Evolutionary conservation across 1,284 basidiomycete species (phyloP).

Genomic region (Boletus sp.): DNA sequence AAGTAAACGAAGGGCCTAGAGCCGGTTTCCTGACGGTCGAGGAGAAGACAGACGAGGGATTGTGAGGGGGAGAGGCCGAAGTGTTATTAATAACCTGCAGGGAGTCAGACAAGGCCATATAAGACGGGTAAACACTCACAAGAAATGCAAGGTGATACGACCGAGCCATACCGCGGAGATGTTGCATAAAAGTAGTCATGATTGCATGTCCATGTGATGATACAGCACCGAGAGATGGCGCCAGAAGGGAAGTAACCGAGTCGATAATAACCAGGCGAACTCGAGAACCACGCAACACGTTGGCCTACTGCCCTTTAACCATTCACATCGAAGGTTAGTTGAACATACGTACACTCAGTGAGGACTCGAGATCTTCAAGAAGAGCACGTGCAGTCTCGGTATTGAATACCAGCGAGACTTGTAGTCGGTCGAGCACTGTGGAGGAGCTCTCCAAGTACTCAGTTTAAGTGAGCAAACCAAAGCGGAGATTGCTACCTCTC

Average conservation of each 20-base stretch:
- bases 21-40: slow-evolving; percentile 57
- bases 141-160: slow-evolving; percentile 45
- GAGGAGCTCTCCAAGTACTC: slow-evolving; percentile 30
- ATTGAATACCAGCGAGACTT: slow-evolving; percentile 56
- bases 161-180: slow-evolving; percentile 52
- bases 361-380: slow-evolving; percentile 42
- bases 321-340: not conserved
- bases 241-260: slow-evolving; percentile 60
- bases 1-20: slow-evolving; percentile 69
- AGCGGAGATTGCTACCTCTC: slow-evolving; percentile 31
- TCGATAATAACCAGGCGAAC: slow-evolving; percentile 61
- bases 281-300: slow-evolving; percentile 3
- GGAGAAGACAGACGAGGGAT: slow-evolving; percentile 39
- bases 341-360: slow-evolving; percentile 29
- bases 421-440: slow-evolving; percentile 38
- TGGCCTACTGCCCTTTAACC: slow-evolving; percentile 14
- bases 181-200: slow-evolving; percentile 69
- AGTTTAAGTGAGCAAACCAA: slow-evolving; percentile 6
- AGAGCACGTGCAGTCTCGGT: slow-evolving; percentile 48
- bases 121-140: slow-evolving; percentile 35
- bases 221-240: slow-evolving; percentile 56
- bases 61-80: slow-evolving; percentile 33
- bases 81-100: slow-evolving; percentile 46
- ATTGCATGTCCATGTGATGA: slow-evolving; percentile 72
- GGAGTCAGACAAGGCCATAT: not conserved